Evolutionary conservation across 257 asterid species (phyloP), one percentile per base, ranked within the genome.

Genomic region (Anisodus tanguticus): DNA sequence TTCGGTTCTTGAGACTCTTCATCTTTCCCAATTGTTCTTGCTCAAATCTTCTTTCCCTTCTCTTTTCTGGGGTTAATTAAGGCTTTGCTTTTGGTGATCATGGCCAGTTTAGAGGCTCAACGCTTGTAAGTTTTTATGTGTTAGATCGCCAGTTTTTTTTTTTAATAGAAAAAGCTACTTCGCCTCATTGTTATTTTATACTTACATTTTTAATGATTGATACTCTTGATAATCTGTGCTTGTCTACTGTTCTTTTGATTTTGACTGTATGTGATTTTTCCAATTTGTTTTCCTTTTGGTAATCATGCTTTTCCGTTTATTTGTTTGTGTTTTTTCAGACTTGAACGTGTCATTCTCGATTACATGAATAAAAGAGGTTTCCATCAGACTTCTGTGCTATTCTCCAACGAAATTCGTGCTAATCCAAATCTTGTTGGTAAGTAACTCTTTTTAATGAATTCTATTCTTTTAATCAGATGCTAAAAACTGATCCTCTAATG

Each of bases 261-360:
- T 22, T 63, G 3, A 8, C 0, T 63, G 15, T 26, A 22, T 63
- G 41, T 57, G 71, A 6, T 12, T 58, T 41, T 39, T 15, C 11
- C 45, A 1, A 31, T 7, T 66, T 74, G 37, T 81, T 17, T 37
- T 12, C 3, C 84, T 67, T 84, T 2, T 69, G 47, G 68, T 80
- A 68, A 6, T 58, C 12, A 62, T 83, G 45, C 9, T 54, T 86
- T 47, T 83, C 9, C 6, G 6, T 63, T 12, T 22, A 15, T 82
- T 63, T 66, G 15, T 31, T 49, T 82, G 66, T 51, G 31, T 77
- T 83, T 85, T 67, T 74, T 85, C 83, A 89, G 90, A 89, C 72
- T 90, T 80, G 90, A 90, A 57, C 43, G 78, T 51, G 84, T 81
- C 79, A 84, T 90, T 82, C 71, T 83, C 37, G 89, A 90, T 84